Conservation (phyloP, 2,329 filamentous ascomycete species). For the Arthrobotrys pseudoclavata region DNA sequence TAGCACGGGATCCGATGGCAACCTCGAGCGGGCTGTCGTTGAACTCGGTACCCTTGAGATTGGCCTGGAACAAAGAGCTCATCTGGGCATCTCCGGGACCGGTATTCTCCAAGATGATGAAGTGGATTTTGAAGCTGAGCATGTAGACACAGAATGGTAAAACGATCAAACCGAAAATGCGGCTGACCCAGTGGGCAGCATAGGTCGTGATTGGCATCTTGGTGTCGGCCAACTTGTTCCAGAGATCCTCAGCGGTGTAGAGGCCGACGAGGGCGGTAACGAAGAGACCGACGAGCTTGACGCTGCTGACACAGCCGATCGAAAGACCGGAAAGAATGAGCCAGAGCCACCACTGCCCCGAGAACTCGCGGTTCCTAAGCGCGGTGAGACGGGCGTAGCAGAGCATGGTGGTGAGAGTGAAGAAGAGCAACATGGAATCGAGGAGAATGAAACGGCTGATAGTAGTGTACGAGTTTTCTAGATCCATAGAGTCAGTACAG, state of each 20-base stretch:
- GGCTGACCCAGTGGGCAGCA: slow-evolving; percentile 81
- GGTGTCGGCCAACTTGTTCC: slow-evolving; percentile 95
- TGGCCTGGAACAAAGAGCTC: slow-evolving; percentile 99
- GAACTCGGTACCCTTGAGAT: slow-evolving; percentile 91
- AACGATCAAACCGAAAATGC: slow-evolving; percentile 87
- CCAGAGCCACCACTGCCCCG: slow-evolving; percentile 93
- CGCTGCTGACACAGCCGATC: slow-evolving; percentile 97
- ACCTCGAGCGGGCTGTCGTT: slow-evolving; percentile 94
- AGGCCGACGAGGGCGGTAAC: slow-evolving; percentile 93
- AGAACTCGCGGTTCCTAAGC: slow-evolving; percentile 86
- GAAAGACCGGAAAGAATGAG: slow-evolving; percentile 92
- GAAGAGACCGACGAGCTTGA: slow-evolving; percentile 98
- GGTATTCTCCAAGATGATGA: slow-evolving; percentile 90
- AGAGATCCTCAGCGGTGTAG: slow-evolving; percentile 96
- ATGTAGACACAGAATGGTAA: slow-evolving; percentile 93
- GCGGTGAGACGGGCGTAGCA: slow-evolving; percentile 98
- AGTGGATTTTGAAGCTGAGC: slow-evolving; percentile 94
- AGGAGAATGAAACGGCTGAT: slow-evolving; percentile 98
- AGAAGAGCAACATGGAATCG: slow-evolving; percentile 98
- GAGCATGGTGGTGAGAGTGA: slow-evolving; percentile 96
- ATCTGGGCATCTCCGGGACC: slow-evolving; percentile 99
- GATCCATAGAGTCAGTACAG: slow-evolving; percentile 13
- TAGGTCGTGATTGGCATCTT: slow-evolving; percentile 86
- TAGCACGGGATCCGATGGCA: slow-evolving; percentile 87
- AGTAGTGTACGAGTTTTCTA: slow-evolving; percentile 97